Evolutionary conservation across 2,329 filamentous ascomycete genomes (phyloP).

Genomic region (Aureobasidium sp.): DNA sequence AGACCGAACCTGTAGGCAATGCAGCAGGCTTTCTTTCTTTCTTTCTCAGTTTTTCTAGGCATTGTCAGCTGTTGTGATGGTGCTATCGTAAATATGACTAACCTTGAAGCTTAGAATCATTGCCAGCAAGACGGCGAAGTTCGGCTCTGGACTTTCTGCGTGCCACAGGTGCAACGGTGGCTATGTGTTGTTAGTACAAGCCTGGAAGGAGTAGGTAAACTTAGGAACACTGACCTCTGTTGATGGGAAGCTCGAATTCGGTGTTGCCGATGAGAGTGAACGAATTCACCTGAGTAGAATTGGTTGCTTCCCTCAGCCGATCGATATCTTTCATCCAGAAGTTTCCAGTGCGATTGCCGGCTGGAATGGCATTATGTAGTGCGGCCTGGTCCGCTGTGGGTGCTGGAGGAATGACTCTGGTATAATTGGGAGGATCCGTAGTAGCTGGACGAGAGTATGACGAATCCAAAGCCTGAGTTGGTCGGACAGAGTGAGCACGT

Average conservation of each 20-base stretch:
- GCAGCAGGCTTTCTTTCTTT: constrained; percentile 19
- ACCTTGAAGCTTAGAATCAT: constrained; percentile 31
- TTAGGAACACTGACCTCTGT: constrained; percentile 32
- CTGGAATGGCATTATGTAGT: constrained; percentile 22
- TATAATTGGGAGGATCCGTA: neutral
- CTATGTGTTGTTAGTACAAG: constrained; percentile 19
- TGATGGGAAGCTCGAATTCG: constrained; percentile 33
- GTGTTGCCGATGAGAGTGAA: constrained; percentile 36
- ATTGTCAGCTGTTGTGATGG: neutral
- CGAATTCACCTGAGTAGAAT: constrained; percentile 34
- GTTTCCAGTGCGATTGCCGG: constrained; percentile 24
- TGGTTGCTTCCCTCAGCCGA: constrained; percentile 33
- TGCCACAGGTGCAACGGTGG: constrained; percentile 33
- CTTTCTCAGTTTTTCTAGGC: constrained; percentile 26
- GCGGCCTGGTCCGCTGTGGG: constrained; percentile 19
- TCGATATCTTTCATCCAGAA: constrained; percentile 35
- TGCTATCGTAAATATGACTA: neutral
- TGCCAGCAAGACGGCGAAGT: constrained; percentile 32
- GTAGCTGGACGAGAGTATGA: neutral
- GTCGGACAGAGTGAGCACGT: neutral
- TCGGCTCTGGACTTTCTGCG: constrained; percentile 38
- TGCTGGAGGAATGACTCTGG: neutral
- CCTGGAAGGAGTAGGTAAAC: too few species aligned
- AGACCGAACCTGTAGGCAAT: neutral
- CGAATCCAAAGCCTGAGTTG: neutral